Evolutionary conservation across 768 basidiomycete species (phyloP), one percentile per base, ranked within the genome.

Genomic region (Phaeolepiota aurea): DNA sequence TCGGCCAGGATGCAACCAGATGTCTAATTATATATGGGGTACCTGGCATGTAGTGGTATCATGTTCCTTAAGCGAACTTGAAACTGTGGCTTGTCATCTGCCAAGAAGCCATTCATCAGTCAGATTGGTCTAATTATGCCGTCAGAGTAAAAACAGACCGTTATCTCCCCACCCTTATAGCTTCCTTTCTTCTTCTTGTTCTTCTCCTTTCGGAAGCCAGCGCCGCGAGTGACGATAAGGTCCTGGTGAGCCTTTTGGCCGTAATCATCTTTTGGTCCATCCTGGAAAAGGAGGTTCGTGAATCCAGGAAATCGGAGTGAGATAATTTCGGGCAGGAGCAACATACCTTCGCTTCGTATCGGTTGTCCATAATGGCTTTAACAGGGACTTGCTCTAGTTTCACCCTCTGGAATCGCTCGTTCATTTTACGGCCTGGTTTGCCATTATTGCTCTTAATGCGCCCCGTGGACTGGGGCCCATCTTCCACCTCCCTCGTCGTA

Each of bases 181-280:
- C 84, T 90, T 2, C 92, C 94, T 51, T 87, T 71, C 66, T 99
- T 99, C 68, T 98, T 98, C 77, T 98, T 99, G 67, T 96, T 97
- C 65, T 99, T 99, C 72, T 96, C 94, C 63, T 98, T 99, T 41
- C 91, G 76, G 71, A 99, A 99, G 2, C 90, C 90, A 36, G 87
- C 84, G 2, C 94, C 94, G 1, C 92, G 77, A 2, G 94, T 98
- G 19, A 92, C 87, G 47, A 94, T 84, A 46, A 99, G 66, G 60
- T 98, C 96, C 28, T 74, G 71, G 48, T 82, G 79, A 0, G 94
- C 94, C 41, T 72, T 74, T 20, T 79, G 82, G 14, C 94, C 94
- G 50, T 99, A 99, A 56, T 98, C 96, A 46, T 81, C 81, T 16
- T 48, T 47, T 1, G 69, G 68, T 0, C 76, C 88, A 2, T 77